Conservation (phyloP, 805 yeast genomes). For the Blastobotrys muscicola region DNA sequence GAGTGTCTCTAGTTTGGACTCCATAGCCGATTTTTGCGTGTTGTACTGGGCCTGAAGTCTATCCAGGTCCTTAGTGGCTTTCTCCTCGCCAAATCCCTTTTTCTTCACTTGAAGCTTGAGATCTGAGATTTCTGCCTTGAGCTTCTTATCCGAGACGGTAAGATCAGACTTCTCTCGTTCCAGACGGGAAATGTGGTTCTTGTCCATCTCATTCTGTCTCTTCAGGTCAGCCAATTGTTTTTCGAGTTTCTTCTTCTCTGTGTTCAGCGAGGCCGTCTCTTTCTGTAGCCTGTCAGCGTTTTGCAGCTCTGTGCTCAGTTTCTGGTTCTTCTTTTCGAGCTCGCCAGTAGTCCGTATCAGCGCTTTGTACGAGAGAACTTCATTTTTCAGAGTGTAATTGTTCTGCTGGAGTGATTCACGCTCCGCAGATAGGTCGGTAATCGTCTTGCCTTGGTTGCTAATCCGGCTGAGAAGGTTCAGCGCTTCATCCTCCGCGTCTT, state of each 20-base stretch:
- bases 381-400: background rate
- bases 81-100: constrained; percentile 5
- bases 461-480: too few relatives aligned
- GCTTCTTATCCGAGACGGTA: constrained; percentile 5
- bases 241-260: constrained; percentile 4
- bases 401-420: background rate
- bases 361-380: background rate
- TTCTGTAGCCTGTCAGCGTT: constrained; percentile 1
- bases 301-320: constrained; percentile 1
- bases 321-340: constrained; percentile 3
- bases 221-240: constrained; percentile 4
- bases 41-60: constrained; percentile 2
- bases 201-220: constrained; percentile 6
- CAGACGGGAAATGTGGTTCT: background rate
- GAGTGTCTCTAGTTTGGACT: constrained; percentile 10
- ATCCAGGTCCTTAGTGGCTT: constrained; percentile 9
- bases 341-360: background rate
- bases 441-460: background rate
- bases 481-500: too few relatives aligned
- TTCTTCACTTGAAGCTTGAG: constrained; percentile 8
- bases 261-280: background rate
- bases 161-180: constrained; percentile 6
- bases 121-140: constrained; percentile 9
- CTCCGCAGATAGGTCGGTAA: background rate
- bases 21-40: constrained; percentile 10